phyloP scores from a whole-genome alignment of 495 filamentous ascomycete genomes.

The Podospora australis region DNA sequence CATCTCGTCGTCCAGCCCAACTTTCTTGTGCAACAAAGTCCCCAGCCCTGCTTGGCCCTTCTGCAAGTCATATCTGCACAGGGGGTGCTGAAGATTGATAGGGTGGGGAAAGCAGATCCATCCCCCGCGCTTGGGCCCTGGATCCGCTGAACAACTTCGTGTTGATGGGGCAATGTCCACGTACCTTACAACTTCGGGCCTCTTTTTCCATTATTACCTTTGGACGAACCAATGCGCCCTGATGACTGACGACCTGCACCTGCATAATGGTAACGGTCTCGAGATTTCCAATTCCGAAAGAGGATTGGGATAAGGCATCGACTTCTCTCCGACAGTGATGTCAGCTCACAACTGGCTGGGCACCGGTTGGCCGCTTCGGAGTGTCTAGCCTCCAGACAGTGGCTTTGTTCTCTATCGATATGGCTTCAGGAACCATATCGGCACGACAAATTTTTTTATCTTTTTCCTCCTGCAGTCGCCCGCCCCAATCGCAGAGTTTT shows the following conservation, averaged over 20 bases:
- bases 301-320: constrained; percentile 8
- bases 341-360: constrained; percentile 1
- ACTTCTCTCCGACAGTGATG: neutral
- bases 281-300: neutral
- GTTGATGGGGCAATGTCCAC: too few relatives aligned
- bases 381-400: too few relatives aligned
- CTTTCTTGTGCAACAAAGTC: neutral
- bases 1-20: constrained; percentile 10
- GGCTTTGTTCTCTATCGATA: too few relatives aligned
- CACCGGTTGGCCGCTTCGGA: too few relatives aligned
- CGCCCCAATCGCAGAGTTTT: neutral
- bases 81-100: constrained; percentile 9
- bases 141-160: neutral
- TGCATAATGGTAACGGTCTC: neutral
- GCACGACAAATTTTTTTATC: too few relatives aligned
- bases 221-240: too few relatives aligned
- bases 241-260: neutral
- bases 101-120: constrained; percentile 3
- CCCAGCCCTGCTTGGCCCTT: constrained; percentile 4
- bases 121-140: constrained; percentile 3
- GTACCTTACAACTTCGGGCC: neutral
- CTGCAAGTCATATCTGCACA: constrained; percentile 19
- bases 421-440: too few relatives aligned
- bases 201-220: neutral
- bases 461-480: neutral